These are phyloP conservation scores for Quercus variabilis DNA, from an alignment of 306 rosid species.

Conservation along the genomic window DNA sequence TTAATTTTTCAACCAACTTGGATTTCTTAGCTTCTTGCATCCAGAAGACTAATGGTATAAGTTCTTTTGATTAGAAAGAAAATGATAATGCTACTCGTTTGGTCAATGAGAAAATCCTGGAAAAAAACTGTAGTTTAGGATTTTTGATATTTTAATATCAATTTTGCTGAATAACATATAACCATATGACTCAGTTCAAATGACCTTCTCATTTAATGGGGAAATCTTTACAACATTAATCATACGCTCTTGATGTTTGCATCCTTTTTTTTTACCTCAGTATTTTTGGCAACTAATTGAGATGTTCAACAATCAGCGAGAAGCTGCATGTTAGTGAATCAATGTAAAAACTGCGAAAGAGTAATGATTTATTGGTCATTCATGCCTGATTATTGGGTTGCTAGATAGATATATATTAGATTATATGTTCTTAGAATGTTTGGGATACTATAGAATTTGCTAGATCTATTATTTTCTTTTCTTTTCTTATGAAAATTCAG, in stretches of 20 bases:
- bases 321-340: background rate
- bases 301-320: constrained; percentile 6
- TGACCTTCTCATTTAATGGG: background rate
- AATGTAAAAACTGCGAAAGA: background rate
- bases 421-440: background rate
- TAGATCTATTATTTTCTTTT: background rate
- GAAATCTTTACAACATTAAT: background rate
- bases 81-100: background rate
- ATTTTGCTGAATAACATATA: background rate
- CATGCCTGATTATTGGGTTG: background rate
- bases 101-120: constrained; percentile 4
- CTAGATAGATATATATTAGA: background rate
- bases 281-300: constrained; percentile 7
- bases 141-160: background rate
- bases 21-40: constrained; percentile 81
- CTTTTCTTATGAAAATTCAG: background rate
- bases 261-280: constrained; percentile 7
- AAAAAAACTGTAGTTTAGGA: background rate
- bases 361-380: background rate
- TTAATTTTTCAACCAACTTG: constrained; percentile 75
- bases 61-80: constrained; percentile 15
- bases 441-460: background rate
- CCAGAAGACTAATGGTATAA: constrained; percentile 64
- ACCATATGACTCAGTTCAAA: background rate
- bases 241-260: background rate